Percentiles rank a stretch among this genome's conserved stretches.
These are phyloP conservation scores for Phytophthora sp. DNA, from an alignment of 352 stramenopile genomes.

Conservation along the genomic window DNA sequence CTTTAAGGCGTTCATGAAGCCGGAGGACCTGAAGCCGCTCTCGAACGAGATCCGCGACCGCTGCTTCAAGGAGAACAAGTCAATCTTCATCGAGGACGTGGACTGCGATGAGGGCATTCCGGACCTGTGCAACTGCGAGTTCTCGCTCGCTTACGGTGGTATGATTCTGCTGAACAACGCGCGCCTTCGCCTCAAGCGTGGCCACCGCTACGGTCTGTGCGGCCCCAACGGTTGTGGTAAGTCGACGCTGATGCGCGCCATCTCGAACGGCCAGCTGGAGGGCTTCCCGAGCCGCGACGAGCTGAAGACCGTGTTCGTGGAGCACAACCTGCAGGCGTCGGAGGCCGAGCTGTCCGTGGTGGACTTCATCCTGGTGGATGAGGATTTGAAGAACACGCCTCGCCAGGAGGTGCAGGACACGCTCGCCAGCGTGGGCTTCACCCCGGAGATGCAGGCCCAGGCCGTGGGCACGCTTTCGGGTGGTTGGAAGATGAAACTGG, in stretches of 20 bases:
- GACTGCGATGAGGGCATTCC: constrained; percentile 97
- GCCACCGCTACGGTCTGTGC: constrained; percentile 94
- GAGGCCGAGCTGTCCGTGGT: constrained; percentile 84
- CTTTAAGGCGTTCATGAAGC: constrained; percentile 86
- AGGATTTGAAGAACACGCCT: constrained; percentile 91
- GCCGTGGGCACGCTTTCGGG: constrained; percentile 93
- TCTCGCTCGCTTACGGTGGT: constrained; percentile 97
- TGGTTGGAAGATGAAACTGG: constrained; percentile 97
- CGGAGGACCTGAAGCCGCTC: constrained; percentile 67
- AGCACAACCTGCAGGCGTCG: constrained; percentile 96
- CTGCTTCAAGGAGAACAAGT: constrained; percentile 92
- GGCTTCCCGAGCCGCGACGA: constrained; percentile 95
- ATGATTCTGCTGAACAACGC: constrained; percentile 93
- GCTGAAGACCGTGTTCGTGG: constrained; percentile 96
- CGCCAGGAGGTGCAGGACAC: constrained; percentile 92
- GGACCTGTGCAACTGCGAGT: constrained; percentile 99
- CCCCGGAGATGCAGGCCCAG: constrained; percentile 91
- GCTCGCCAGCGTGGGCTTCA: constrained; percentile 94
- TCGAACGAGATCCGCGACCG: constrained; percentile 81
- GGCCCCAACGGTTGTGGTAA: constrained; percentile 94
- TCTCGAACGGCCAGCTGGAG: constrained; percentile 96
- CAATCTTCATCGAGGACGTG: constrained; percentile 94
- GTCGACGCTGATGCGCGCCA: constrained; percentile 97
- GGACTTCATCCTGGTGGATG: constrained; percentile 86
- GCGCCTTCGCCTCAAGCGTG: constrained; percentile 91